phyloP scores from a whole-genome alignment of 805 yeast genomes.

The Wickerhamomyces queroliae region DNA sequence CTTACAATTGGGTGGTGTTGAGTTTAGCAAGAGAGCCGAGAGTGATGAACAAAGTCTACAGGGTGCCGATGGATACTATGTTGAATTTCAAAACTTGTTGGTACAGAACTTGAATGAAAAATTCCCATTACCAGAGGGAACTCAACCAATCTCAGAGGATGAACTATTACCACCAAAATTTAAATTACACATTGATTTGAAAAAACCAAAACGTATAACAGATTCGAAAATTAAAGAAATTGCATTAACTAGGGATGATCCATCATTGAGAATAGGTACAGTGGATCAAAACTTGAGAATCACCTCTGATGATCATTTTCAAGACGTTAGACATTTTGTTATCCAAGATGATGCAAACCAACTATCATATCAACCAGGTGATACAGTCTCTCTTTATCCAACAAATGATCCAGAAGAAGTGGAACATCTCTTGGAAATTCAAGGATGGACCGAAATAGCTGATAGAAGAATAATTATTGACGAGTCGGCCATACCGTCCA shows the following conservation, averaged over 20 bases:
- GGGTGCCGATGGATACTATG: conserved; percentile 70
- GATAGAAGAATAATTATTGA: conserved; percentile 44
- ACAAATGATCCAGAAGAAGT: conserved; percentile 62
- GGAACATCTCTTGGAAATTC: conserved; percentile 55
- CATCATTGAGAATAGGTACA: conserved; percentile 31
- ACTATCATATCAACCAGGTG: conserved; percentile 64
- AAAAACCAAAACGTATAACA: conserved; percentile 26
- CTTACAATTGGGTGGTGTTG: conserved; percentile 74
- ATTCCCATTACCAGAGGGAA: conserved; percentile 30
- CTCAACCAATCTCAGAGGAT: conserved; percentile 26
- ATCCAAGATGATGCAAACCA: conserved; percentile 28
- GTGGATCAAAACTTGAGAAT: conserved; percentile 51
- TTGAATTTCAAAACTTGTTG: conserved; percentile 62
- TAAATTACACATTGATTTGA: conserved; percentile 21
- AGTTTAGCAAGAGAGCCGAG: conserved; percentile 70
- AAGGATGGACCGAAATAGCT: conserved; percentile 69
- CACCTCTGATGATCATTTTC: conserved; percentile 73
- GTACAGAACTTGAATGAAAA: conserved; percentile 27
- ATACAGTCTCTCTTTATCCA: conserved; percentile 74
- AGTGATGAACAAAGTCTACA: conserved; percentile 82
- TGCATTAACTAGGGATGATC: conserved; percentile 26
- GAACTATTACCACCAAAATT: conserved; percentile 34
- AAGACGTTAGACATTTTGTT: conserved; percentile 71
- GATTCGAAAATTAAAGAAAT: conserved; percentile 20
- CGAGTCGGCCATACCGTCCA: conserved; percentile 9